These are phyloP conservation scores for Cucumis hystrix DNA, from an alignment of 306 rosid genomes.

Conservation along the genomic window DNA sequence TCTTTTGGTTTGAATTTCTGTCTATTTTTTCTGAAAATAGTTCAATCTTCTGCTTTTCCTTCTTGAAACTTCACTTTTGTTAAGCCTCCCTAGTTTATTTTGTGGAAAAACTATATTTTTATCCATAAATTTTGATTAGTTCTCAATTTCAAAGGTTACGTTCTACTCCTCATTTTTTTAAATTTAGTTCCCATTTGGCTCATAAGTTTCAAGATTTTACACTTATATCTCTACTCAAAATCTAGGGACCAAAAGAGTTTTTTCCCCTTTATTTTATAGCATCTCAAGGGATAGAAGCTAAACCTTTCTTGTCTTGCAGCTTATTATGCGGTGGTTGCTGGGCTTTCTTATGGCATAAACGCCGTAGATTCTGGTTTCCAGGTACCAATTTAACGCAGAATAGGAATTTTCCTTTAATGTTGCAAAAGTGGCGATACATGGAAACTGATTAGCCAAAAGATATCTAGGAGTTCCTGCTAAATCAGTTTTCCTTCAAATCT, in stretches of 20 bases:
- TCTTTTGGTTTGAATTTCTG: not conserved
- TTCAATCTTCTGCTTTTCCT: not conserved
- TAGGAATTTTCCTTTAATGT: not conserved
- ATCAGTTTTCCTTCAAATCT: not conserved
- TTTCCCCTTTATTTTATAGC: not conserved
- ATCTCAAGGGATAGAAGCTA: not conserved
- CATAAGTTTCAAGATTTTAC: not conserved
- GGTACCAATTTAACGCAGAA: slow-evolving; percentile 26
- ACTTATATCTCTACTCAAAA: not conserved
- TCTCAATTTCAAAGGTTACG: not conserved
- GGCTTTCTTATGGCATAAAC: slow-evolving; percentile 47
- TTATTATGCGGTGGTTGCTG: slow-evolving; percentile 82
- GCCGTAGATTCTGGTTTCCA: slow-evolving; percentile 54
- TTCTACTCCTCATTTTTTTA: not conserved
- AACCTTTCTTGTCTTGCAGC: slow-evolving; percentile 34
- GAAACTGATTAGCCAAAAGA: not conserved
- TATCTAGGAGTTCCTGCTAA: not conserved
- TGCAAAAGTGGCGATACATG: not conserved
- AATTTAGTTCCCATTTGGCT: not conserved
- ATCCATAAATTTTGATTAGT: not conserved
- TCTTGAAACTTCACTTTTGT: not conserved
- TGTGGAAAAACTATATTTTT: not conserved
- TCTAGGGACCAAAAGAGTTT: not conserved
- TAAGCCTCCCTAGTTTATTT: not conserved
- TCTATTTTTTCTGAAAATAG: not conserved